phyloP scores from a whole-genome alignment of 2,329 filamentous ascomycete genomes.

The Trichoderma pleuroti region DNA sequence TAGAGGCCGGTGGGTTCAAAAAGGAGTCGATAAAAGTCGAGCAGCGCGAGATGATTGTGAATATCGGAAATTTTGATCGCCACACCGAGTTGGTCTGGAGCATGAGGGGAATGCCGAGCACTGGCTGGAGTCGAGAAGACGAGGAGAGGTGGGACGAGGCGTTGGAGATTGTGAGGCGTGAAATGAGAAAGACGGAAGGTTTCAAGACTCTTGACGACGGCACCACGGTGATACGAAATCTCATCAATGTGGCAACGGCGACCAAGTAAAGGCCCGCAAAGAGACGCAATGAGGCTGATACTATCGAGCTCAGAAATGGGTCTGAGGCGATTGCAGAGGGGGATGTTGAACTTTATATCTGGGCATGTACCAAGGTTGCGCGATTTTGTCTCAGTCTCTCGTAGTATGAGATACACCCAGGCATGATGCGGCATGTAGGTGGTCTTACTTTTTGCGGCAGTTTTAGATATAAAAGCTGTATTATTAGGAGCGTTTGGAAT shows the following conservation, averaged over 20 bases:
- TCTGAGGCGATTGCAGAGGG: not conserved
- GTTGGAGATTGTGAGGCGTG: conserved; percentile 11
- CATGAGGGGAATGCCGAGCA: conserved; percentile 12
- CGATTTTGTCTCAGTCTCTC: not conserved
- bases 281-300: not conserved
- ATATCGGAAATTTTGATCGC: conserved; percentile 1
- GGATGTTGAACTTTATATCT: not conserved
- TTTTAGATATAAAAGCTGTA: not conserved
- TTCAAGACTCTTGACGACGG: conserved; percentile 6
- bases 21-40: not conserved
- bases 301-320: not conserved
- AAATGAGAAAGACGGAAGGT: conserved; percentile 2
- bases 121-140: conserved; percentile 5
- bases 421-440: not conserved
- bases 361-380: not conserved
- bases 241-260: conserved; percentile 6
- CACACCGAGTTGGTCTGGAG: not conserved
- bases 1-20: conserved; percentile 9
- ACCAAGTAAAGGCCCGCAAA: not conserved
- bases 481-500: not conserved
- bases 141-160: conserved; percentile 12
- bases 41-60: conserved; percentile 9
- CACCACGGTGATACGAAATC: not conserved
- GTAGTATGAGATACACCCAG: not conserved
- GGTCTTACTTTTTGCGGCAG: not conserved